phyloP scores from a whole-genome alignment of 2,329 filamentous ascomycete genomes.

The Simplicillium sp. region DNA sequence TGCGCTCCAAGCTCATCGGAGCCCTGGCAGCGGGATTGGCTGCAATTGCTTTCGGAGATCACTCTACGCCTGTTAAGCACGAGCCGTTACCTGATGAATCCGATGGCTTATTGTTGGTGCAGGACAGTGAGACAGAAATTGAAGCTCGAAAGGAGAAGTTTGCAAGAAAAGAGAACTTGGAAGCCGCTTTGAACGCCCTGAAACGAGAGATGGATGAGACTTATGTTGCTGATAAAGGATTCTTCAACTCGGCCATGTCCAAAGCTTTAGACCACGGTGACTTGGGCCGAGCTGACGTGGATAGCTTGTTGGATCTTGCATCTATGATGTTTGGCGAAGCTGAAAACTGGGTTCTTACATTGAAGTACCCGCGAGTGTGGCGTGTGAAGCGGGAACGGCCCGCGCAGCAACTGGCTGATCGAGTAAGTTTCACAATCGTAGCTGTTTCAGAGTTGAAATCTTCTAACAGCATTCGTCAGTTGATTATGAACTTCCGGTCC shows the following conservation, averaged over 20 bases:
- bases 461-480: constrained; percentile 17
- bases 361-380: constrained; percentile 32
- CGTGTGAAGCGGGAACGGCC: constrained; percentile 21
- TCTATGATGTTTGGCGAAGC: constrained; percentile 38
- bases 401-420: constrained; percentile 22
- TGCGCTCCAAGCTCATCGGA: constrained; percentile 51
- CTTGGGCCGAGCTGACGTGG: constrained; percentile 30
- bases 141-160: constrained; percentile 54
- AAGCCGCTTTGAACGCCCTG: constrained; percentile 39
- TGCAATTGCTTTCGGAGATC: constrained; percentile 54
- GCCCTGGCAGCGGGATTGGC: constrained; percentile 51
- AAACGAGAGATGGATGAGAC: constrained; percentile 34
- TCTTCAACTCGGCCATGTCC: constrained; percentile 31
- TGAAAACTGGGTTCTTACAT: constrained; percentile 28
- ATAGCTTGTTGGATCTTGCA: constrained; percentile 32
- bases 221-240: constrained; percentile 25
- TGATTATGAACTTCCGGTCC: constrained; percentile 27
- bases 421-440: constrained; percentile 2
- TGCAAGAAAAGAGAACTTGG: constrained; percentile 53
- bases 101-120: constrained; percentile 29
- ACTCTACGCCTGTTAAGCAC: constrained; percentile 33
- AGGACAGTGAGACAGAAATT: constrained; percentile 36
- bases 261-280: constrained; percentile 29
- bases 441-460: background rate
- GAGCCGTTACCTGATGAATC: constrained; percentile 25